These are phyloP conservation scores for Zygosaccharomyces pseudorouxii DNA, from an alignment of 805 yeast species.

Conservation along the genomic window DNA sequence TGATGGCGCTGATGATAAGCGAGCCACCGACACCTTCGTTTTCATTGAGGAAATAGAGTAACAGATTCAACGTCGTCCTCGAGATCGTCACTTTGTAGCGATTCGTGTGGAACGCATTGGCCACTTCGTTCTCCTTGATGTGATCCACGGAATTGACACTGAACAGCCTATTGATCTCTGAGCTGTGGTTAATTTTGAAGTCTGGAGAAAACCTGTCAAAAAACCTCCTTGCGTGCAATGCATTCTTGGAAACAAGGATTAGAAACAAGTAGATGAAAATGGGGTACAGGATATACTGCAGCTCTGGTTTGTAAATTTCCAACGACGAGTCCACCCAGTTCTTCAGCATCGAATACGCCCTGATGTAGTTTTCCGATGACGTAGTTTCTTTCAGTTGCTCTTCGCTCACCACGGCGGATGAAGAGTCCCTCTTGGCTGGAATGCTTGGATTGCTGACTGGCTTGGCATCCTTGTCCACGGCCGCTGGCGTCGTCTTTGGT, in stretches of 20 bases:
- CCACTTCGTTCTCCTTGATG: constrained; percentile 74
- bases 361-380: constrained; percentile 61
- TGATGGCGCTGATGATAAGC: constrained; percentile 75
- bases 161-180: constrained; percentile 66
- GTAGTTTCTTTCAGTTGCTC: constrained; percentile 24
- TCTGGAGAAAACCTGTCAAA: constrained; percentile 71
- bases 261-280: constrained; percentile 86
- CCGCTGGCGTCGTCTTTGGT: constrained; percentile 32
- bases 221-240: constrained; percentile 63
- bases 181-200: constrained; percentile 69
- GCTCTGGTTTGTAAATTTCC: constrained; percentile 86
- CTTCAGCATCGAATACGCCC: constrained; percentile 74
- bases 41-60: constrained; percentile 83
- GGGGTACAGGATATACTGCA: constrained; percentile 80
- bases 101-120: constrained; percentile 65
- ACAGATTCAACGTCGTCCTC: constrained; percentile 76
- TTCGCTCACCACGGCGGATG: constrained; percentile 24
- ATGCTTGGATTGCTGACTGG: constrained; percentile 34
- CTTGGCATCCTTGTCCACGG: constrained; percentile 26
- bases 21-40: constrained; percentile 92
- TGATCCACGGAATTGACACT: constrained; percentile 79
- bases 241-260: constrained; percentile 65
- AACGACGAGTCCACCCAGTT: constrained; percentile 89
- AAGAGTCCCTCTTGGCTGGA: constrained; percentile 30
- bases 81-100: constrained; percentile 74